phyloP scores from a whole-genome alignment of 2,329 filamentous ascomycete genomes.

The Trichophyton schoenleinii region DNA sequence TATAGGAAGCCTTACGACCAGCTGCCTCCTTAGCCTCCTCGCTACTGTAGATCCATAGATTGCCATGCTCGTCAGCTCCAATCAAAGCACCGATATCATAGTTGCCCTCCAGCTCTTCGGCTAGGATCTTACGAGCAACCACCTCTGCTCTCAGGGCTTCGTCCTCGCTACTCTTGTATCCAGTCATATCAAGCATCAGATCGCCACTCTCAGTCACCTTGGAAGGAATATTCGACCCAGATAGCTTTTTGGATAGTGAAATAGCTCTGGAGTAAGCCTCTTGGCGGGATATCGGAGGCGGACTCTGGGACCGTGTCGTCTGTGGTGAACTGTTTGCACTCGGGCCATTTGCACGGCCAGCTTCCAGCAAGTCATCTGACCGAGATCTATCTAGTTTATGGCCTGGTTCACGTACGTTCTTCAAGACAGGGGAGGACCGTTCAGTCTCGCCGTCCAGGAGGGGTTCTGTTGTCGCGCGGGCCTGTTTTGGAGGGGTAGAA shows the following conservation, averaged over 20 bases:
- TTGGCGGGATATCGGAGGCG: conserved; percentile 55
- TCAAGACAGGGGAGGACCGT: neutral
- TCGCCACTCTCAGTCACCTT: conserved; percentile 88
- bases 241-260: conserved; percentile 73
- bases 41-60: conserved; percentile 99
- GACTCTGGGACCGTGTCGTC: conserved; percentile 53
- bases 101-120: conserved; percentile 84
- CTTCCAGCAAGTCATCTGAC: neutral
- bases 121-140: conserved; percentile 81
- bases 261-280: conserved; percentile 76
- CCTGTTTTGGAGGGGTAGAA: neutral
- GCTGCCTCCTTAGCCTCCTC: conserved; percentile 90
- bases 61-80: conserved; percentile 87
- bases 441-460: neutral
- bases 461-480: neutral
- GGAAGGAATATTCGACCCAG: conserved; percentile 80
- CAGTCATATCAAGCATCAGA: conserved; percentile 95
- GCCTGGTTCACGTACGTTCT: neutral
- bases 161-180: conserved; percentile 88
- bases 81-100: conserved; percentile 95
- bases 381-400: neutral
- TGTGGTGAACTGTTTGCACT: neutral
- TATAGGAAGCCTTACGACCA: conserved; percentile 48
- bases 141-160: conserved; percentile 84
- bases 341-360: neutral